These are phyloP conservation scores for Aspergillus tanneri DNA, from an alignment of 2,329 filamentous ascomycete genomes.

Conservation along the genomic window DNA sequence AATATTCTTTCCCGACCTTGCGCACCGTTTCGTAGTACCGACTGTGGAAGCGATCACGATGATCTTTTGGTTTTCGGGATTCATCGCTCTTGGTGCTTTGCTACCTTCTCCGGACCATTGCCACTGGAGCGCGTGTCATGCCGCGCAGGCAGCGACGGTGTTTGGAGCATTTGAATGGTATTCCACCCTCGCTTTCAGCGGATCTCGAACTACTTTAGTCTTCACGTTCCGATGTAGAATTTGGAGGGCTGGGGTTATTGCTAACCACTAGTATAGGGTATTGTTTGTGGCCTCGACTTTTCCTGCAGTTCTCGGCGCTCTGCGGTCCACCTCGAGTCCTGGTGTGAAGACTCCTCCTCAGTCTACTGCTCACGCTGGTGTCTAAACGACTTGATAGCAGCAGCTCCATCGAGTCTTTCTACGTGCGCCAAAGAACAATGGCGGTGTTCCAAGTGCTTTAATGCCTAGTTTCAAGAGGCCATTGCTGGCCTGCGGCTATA, in stretches of 20 bases:
- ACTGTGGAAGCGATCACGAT: slow-evolving; percentile 69
- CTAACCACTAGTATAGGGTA: slow-evolving; percentile 21
- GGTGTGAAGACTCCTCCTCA: slow-evolving; percentile 25
- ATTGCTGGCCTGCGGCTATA: no score
- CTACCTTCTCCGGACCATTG: slow-evolving; percentile 59
- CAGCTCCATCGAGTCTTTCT: slow-evolving; percentile 1
- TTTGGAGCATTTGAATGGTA: slow-evolving; percentile 52
- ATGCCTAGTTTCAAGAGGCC: no score
- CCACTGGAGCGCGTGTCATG: slow-evolving; percentile 56
- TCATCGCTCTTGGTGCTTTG: slow-evolving; percentile 70
- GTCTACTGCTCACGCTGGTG: slow-evolving; percentile 20
- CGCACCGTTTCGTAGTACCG: slow-evolving; percentile 65
- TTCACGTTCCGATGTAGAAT: no score
- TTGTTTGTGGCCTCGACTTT: slow-evolving; percentile 53
- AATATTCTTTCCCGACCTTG: slow-evolving; percentile 58
- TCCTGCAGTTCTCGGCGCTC: slow-evolving; percentile 50
- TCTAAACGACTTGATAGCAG: slow-evolving; percentile 10
- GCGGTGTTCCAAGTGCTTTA: no score
- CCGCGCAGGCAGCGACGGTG: slow-evolving; percentile 54
- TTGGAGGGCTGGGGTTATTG: no score
- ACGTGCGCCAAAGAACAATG: no score
- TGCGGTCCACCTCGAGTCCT: slow-evolving; percentile 37
- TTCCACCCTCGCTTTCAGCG: slow-evolving; percentile 15
- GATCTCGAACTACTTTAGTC: no score
- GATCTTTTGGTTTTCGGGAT: slow-evolving; percentile 87